Evolutionary conservation across 192 early-diverging fungal species (phyloP), one percentile per base, ranked within the genome.

Genomic region (Haplosporangium gracile): DNA sequence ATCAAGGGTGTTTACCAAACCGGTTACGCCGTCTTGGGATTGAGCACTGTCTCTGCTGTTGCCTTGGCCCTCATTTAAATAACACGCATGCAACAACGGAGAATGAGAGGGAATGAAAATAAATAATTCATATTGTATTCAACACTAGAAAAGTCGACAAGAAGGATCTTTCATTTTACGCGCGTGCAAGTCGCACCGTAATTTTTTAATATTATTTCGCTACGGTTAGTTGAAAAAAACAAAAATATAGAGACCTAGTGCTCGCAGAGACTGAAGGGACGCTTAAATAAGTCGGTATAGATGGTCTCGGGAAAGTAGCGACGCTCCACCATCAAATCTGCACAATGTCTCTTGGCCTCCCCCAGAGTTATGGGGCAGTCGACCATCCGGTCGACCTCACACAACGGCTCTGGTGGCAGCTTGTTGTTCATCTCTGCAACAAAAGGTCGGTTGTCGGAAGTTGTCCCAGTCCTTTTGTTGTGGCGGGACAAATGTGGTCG

Each of bases 1-100:
- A 85, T 97, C 75, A 91, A 95, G 90, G 95, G 92, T 43, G 98
- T 99, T 16, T 95, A 95, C 87, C 89, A 88, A 9, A 96, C 95
- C 0, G 98, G 97, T 36, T 97, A 97, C 74, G 88, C 88, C 39
- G 95, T 96, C 63, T 72, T 97, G 18, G 95, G 83, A 34, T 92
- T 91, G 38, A 93, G 93, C 13, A 89, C 91, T 26, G 85, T 94
- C 82, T 88, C 91, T 63, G 89, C 93, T 18, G 77, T 88, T 63
- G 90, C 88, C 36, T 80, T 93, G 82, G 91, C 91, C 60, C 79
- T 91, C 70, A 88, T 93, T n/a, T 94, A 91, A 89, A 78, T 8
- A 72, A 77, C 20, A 18, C 45, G 40, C 13, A 18, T 29, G 29
- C n/a, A 47, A 45, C 39, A 71, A n/a, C 29, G 26, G 22, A 26